Evolutionary conservation across 257 asterid genomes (phyloP).

Genomic region (Lycium ferocissimum): DNA sequence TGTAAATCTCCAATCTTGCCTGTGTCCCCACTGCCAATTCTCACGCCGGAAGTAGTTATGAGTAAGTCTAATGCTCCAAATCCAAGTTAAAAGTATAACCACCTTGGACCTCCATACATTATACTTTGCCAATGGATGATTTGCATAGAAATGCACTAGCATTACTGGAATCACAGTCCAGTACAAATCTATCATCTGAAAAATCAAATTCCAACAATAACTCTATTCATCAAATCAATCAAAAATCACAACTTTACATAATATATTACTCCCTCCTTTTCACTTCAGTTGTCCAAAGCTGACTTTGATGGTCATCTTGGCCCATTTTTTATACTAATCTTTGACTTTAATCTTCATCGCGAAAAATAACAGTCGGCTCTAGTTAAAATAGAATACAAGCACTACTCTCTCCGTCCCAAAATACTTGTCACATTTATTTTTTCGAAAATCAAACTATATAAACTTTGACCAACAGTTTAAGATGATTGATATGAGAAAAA

Average conservation of each 20-base stretch:
- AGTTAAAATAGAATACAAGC: not conserved
- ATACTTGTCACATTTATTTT: too few relatives aligned
- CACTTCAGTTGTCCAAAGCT: not conserved
- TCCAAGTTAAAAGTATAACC: slow-evolving; percentile 68
- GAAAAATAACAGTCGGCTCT: not conserved
- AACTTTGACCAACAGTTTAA: too few relatives aligned
- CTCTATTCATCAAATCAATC: not conserved
- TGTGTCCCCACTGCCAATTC: slow-evolving; percentile 90
- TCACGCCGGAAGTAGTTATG: slow-evolving; percentile 98
- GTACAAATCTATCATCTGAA: slow-evolving; percentile 88
- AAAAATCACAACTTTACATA: not conserved
- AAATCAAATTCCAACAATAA: slow-evolving; percentile 13
- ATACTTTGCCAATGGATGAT: slow-evolving; percentile 61
- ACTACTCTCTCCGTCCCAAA: not conserved
- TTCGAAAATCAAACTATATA: too few relatives aligned
- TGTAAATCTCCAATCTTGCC: slow-evolving; percentile 92
- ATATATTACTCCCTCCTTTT: not conserved
- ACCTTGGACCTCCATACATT: slow-evolving; percentile 68
- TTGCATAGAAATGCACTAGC: slow-evolving; percentile 67
- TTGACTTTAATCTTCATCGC: not conserved
- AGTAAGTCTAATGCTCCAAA: slow-evolving; percentile 82
- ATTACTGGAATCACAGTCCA: slow-evolving; percentile 92
- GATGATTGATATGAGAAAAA: too few relatives aligned
- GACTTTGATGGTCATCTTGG: not conserved
- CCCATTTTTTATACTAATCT: not conserved